phyloP scores from a whole-genome alignment of 331 rosid species.

The Phaseolus coccineus region DNA sequence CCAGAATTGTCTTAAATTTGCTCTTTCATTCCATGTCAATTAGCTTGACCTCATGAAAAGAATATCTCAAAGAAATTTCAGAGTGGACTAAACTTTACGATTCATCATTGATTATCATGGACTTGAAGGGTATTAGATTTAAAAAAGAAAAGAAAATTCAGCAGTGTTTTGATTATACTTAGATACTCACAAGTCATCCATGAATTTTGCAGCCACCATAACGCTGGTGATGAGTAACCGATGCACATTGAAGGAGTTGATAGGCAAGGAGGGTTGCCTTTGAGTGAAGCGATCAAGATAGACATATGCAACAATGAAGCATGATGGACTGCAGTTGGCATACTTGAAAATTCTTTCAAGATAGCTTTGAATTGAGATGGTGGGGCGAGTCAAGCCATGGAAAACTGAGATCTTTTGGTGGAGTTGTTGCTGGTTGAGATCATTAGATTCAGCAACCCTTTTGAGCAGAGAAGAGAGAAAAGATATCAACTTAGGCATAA shows the following conservation, averaged over 20 bases:
- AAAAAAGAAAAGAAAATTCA: background rate
- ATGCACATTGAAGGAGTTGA: constrained; percentile 80
- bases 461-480: constrained; percentile 78
- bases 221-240: constrained; percentile 82
- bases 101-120: background rate
- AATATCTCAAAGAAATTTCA: background rate
- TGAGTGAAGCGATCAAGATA: constrained; percentile 83
- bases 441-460: constrained; percentile 74
- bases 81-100: constrained; percentile 2
- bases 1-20: constrained; percentile 4
- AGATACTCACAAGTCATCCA: constrained; percentile 81
- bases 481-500: constrained; percentile 64
- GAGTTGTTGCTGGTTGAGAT: constrained; percentile 53
- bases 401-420: constrained; percentile 75
- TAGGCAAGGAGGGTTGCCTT: constrained; percentile 68
- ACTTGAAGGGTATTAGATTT: background rate
- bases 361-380: constrained; percentile 72
- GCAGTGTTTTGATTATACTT: background rate
- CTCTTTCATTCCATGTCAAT: constrained; percentile 24
- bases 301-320: constrained; percentile 81
- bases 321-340: constrained; percentile 82
- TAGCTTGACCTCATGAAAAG: background rate
- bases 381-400: constrained; percentile 76
- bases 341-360: constrained; percentile 85
- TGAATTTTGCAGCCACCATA: constrained; percentile 88